Percentiles rank a stretch among this genome's conserved stretches.
Conservation (phyloP, 306 rosid species). For the Vachellia collinsii region DNA sequence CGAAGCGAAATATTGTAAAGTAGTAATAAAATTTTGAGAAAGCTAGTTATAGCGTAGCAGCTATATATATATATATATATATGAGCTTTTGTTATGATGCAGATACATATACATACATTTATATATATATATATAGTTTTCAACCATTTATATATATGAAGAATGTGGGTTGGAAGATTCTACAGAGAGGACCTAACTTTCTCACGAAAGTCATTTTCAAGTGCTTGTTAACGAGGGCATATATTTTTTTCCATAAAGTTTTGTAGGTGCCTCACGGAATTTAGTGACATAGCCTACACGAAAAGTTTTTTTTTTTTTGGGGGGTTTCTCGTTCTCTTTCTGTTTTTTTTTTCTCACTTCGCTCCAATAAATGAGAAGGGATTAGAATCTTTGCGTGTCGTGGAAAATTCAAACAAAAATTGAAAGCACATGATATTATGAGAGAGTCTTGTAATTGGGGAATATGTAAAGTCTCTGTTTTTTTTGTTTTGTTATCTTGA, state of each 20-base stretch:
- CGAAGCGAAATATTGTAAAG: background rate
- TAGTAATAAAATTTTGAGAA: background rate
- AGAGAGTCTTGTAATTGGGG: constrained; percentile 1
- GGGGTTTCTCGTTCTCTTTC: background rate
- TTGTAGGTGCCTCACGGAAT: constrained; percentile 43
- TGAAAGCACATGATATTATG: constrained; percentile 23
- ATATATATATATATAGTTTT: background rate
- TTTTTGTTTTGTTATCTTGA: background rate
- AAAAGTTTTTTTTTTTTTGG: constrained; percentile 16
- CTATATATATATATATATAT: background rate
- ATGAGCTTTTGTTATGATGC: constrained; percentile 20
- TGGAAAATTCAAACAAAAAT: constrained; percentile 59
- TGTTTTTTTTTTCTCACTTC: background rate
- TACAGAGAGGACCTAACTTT: constrained; percentile 34
- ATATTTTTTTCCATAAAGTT: constrained; percentile 29
- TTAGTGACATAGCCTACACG: constrained; percentile 35
- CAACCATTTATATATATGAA: constrained; percentile 36
- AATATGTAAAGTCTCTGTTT: background rate
- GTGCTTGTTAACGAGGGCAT: constrained; percentile 4
- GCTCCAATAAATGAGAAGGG: background rate
- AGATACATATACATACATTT: no score
- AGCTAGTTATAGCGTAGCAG: background rate
- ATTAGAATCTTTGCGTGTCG: constrained; percentile 47
- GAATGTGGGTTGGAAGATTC: constrained; percentile 37
- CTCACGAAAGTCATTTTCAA: constrained; percentile 41